Conservation (phyloP, 2,329 filamentous ascomycete species). For the Venturia asperata region DNA sequence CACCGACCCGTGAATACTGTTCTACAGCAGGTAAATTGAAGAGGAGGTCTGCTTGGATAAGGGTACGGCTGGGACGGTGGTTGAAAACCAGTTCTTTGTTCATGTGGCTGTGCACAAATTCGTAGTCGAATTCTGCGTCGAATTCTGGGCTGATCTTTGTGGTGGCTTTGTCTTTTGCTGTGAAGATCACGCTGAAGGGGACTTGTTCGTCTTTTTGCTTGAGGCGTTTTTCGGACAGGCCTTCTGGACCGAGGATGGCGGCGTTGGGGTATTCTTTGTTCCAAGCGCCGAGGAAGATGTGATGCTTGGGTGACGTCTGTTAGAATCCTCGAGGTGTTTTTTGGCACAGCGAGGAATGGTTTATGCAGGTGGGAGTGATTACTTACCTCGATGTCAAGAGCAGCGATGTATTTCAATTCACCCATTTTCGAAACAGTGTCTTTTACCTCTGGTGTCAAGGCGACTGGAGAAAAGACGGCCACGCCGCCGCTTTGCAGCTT, state of each 20-base stretch:
- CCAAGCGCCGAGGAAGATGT: constrained; percentile 89
- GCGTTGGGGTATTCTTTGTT: constrained; percentile 69
- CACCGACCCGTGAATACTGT: constrained; percentile 58
- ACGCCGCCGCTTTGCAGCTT: constrained; percentile 70
- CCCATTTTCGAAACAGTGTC: constrained; percentile 52
- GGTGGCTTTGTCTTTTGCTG: constrained; percentile 28
- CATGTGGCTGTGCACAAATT: constrained; percentile 70
- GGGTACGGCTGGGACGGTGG: constrained; percentile 67
- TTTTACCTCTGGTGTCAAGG: constrained; percentile 69
- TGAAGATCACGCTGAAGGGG: constrained; percentile 59
- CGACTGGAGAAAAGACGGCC: constrained; percentile 86
- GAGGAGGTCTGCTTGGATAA: constrained; percentile 84
- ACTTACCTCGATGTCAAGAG: constrained; percentile 65
- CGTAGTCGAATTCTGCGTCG: constrained; percentile 74
- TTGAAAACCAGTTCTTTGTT: constrained; percentile 87
- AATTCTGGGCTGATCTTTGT: constrained; percentile 65
- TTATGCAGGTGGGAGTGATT: background rate
- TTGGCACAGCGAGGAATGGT: background rate
- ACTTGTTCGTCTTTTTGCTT: constrained; percentile 51
- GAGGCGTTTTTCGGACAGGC: constrained; percentile 73
- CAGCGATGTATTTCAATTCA: constrained; percentile 74
- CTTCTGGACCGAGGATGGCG: constrained; percentile 73
- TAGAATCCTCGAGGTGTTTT: background rate
- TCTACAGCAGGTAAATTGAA: constrained; percentile 87
- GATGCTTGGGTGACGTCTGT: constrained; percentile 48